phyloP scores from a whole-genome alignment of 225 moss, liverwort and hornwort species.

The Polytrichum commune region DNA sequence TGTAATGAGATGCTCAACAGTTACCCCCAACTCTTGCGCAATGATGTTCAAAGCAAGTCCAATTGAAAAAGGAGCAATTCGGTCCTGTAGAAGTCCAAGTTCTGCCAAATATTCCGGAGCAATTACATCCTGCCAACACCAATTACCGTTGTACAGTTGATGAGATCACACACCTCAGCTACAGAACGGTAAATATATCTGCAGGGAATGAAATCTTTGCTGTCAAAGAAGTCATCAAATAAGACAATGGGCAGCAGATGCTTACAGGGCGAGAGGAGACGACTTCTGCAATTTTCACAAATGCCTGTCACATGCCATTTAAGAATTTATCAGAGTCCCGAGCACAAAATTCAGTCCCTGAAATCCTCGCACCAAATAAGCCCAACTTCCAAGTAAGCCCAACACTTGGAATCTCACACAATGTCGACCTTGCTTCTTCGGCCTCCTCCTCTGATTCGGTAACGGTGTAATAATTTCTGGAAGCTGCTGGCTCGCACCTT shows the following conservation, averaged over 20 bases:
- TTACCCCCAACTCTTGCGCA: constrained; percentile 87
- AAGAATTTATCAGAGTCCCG: neutral
- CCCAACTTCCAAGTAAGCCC: no score
- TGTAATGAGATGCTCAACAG: constrained; percentile 78
- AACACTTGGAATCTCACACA: no score
- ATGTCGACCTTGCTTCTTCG: no score
- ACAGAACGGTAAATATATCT: neutral
- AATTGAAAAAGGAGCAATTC: constrained; percentile 94
- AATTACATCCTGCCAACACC: constrained; percentile 77
- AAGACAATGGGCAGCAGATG: neutral
- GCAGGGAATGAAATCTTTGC: no score
- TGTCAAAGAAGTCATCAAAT: neutral
- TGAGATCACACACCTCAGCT: no score
- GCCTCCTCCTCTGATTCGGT: no score
- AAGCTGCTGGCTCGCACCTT: no score
- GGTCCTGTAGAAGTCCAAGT: constrained; percentile 83
- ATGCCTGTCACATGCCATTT: constrained; percentile 54
- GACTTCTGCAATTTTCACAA: constrained; percentile 89
- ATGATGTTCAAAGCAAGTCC: constrained; percentile 73
- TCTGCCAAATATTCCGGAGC: constrained; percentile 88
- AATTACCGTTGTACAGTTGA: neutral
- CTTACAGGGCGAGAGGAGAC: constrained; percentile 90
- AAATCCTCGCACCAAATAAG: no score
- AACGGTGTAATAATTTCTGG: no score
- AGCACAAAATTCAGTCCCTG: neutral